A percentile compares a stretch with the other conserved stretches of the same genome.
Evolutionary conservation across 2,329 filamentous ascomycete species (phyloP).

Genomic region (Fusarium nisikadoi): DNA sequence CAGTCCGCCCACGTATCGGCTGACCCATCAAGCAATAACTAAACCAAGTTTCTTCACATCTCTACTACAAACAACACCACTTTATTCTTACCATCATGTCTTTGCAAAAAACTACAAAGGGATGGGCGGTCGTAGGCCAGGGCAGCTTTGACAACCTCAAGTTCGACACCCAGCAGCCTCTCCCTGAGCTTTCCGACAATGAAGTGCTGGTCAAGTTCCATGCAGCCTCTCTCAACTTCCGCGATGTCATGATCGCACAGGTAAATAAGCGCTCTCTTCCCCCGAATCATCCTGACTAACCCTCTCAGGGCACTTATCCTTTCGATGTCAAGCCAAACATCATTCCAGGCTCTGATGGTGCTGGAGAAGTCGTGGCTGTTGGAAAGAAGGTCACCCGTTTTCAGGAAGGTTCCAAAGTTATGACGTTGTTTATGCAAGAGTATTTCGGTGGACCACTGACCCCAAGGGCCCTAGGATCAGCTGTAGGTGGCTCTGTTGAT

Average conservation of each 20-base stretch:
- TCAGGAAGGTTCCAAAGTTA: fast-evolving
- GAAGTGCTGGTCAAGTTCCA: not conserved
- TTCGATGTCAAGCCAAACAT: not conserved
- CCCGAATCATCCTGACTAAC: not conserved
- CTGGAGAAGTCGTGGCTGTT: not conserved
- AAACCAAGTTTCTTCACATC: not conserved
- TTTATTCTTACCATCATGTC: not conserved
- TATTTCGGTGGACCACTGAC: not conserved
- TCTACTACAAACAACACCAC: not conserved
- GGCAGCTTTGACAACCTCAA: not conserved
- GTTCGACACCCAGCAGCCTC: not conserved
- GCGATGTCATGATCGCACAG: not conserved
- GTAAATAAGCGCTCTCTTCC: fast-evolving
- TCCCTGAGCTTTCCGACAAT: not conserved
- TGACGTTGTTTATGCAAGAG: not conserved
- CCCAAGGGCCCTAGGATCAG: not conserved
- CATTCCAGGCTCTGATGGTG: not conserved
- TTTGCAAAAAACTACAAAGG: not conserved
- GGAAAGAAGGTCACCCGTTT: not conserved
- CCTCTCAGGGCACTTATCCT: not conserved
- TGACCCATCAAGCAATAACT: not conserved
- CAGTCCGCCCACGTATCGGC: not conserved
- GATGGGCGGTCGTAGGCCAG: not conserved
- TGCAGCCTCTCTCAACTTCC: not conserved
- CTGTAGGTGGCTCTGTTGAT: not conserved